Percentiles rank a stretch among this genome's conserved stretches.
phyloP scores from a whole-genome alignment of 2,329 filamentous ascomycete genomes.

The Mycosphaerelloides madeirae region DNA sequence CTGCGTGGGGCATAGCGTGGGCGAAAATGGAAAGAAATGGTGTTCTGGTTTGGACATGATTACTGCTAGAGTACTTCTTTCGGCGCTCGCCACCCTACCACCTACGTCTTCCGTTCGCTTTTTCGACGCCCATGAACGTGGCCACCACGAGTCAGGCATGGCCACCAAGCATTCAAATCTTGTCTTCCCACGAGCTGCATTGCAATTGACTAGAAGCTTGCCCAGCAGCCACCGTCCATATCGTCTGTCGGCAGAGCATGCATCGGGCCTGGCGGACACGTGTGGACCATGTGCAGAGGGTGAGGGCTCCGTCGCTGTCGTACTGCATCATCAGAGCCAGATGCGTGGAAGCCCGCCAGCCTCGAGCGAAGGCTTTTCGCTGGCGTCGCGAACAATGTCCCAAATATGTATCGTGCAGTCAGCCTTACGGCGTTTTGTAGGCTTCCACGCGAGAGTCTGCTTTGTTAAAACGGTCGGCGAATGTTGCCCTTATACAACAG shows the following conservation, averaged over 20 bases:
- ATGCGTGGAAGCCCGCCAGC: too few relatives aligned
- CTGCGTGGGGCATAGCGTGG: constrained; percentile 19
- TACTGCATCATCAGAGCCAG: background rate
- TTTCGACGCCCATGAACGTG: background rate
- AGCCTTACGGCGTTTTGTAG: background rate
- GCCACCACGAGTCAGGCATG: constrained; percentile 1
- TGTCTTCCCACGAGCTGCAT: background rate
- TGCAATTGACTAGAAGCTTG: background rate
- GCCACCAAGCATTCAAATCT: too few relatives aligned
- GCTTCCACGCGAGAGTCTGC: too few relatives aligned
- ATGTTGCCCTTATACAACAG: too few relatives aligned
- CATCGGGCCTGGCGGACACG: constrained; percentile 1
- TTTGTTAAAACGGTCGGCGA: too few relatives aligned
- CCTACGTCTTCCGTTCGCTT: constrained; percentile 6
- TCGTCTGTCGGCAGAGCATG: background rate
- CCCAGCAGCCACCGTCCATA: background rate
- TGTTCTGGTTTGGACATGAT: constrained; percentile 6
- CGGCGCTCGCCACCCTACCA: background rate
- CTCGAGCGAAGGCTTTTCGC: too few relatives aligned
- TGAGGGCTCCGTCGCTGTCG: background rate
- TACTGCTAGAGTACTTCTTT: constrained; percentile 7
- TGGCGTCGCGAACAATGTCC: too few relatives aligned
- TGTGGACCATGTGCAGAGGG: constrained; percentile 3
- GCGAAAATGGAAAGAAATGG: constrained; percentile 15
- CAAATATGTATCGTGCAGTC: background rate